Base-by-base conservation (phyloP, 2,329 filamentous ascomycete species). In the Thielaviopsis ethacetica region DNA sequence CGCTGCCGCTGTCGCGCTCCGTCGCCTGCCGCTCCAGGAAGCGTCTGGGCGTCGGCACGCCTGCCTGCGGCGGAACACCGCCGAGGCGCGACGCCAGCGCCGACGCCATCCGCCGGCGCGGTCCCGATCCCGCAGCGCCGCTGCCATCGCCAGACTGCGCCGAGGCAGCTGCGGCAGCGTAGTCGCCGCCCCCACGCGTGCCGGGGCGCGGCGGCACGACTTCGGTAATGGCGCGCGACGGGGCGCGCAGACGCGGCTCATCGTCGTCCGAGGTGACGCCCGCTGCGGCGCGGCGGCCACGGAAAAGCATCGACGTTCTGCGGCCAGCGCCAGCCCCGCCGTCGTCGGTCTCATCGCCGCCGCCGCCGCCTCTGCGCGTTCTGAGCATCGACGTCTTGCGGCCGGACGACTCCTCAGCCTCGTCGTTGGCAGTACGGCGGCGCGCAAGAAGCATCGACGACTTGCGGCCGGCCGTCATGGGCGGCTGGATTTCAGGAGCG, bases 211-310 rank as follows among this genome's bases (percentile, higher is more conserved):
- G 62, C 63, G 69, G 65, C 27, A 71, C 75, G 57, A 76, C 72
- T 61, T 85, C 82, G 0, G 80, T 83, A 41, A 72, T 70, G 3
- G 80, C 80, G 24, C 82, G 73, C 3, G 81, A 83, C 1, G 80
- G 79, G 2, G 76, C 73, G n/a, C 78, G 75, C 62, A 78, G 75
- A 34, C 73, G 71, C n/a, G 66, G 62, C 44, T 53, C 57, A 30
- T 61, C 54, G 21, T 77, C 75, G 1, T 79, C 76, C 12, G 77
- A 75, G 1, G 79, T 73, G 34, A 76, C 72, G 15, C 73, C 73
- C 30, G 74, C 67, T 41, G 76, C 75, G 13, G 70, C 71, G 44
- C 76, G 72, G 24, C 77, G 73, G 49, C 69, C 69, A 55, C 77
- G 74, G 17, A 75, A 65, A n/a, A 77, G 63, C 47, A 73, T 72